Conservation (phyloP, 2,329 filamentous ascomycete genomes). For the Ceratocystis colombiana region DNA sequence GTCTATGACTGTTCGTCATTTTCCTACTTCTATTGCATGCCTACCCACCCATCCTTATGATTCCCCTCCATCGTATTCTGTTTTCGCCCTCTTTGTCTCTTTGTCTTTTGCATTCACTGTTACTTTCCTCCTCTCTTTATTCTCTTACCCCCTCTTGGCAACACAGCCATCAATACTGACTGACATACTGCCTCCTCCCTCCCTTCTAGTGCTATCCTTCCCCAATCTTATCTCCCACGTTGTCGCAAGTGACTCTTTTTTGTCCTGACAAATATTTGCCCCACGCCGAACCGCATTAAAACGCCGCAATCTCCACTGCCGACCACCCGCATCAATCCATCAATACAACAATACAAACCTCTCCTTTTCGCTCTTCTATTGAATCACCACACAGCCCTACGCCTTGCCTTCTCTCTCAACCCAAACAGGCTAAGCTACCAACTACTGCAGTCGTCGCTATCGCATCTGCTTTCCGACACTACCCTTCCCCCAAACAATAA, state of each 20-base stretch:
- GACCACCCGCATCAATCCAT: background rate
- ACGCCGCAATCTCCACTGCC: conserved; percentile 9
- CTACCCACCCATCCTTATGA: background rate
- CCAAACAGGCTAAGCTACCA: background rate
- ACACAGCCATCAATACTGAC: background rate
- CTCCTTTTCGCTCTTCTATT: background rate
- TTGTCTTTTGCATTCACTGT: background rate
- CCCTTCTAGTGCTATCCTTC: background rate
- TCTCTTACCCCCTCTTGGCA: background rate
- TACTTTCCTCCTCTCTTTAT: background rate
- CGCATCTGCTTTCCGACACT: background rate
- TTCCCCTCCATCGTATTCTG: background rate
- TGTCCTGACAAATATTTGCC: conserved; percentile 14
- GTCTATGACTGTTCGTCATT: background rate
- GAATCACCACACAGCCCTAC: background rate
- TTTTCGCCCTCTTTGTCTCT: background rate
- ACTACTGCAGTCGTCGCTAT: background rate
- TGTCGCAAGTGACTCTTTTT: conserved; percentile 11
- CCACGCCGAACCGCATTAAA: conserved; percentile 9
- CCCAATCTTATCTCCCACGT: background rate
- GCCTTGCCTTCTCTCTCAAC: background rate
- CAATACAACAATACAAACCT: background rate
- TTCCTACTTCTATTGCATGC: conserved; percentile 3
- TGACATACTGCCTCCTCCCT: background rate
- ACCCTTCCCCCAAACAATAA: background rate